These are phyloP conservation scores for Kwoniella botswanensis DNA, from an alignment of 768 basidiomycete species.

Conservation along the genomic window DNA sequence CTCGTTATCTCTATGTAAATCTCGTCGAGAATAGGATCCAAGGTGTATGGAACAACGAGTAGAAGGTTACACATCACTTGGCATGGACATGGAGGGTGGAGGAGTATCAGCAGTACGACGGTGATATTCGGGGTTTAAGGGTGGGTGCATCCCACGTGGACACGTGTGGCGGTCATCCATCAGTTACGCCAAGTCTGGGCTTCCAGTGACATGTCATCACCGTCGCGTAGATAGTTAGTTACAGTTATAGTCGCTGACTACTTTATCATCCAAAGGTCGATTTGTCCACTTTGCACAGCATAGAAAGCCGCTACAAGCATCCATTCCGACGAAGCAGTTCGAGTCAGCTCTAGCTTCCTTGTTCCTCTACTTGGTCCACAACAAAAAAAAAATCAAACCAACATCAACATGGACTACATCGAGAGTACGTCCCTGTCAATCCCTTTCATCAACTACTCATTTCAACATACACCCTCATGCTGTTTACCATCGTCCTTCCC, in stretches of 20 bases:
- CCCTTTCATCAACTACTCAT: slow-evolving; percentile 2
- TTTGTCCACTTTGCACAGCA: too few relatives aligned
- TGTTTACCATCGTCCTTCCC: not conserved
- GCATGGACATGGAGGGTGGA: not conserved
- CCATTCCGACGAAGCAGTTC: too few relatives aligned
- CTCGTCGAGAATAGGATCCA: not conserved
- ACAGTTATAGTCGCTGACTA: not conserved
- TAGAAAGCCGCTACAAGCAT: too few relatives aligned
- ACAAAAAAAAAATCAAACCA: not conserved
- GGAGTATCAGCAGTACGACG: not conserved
- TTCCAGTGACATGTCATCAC: not conserved
- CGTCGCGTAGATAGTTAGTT: not conserved
- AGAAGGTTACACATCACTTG: not conserved
- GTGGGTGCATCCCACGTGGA: not conserved
- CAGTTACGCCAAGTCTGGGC: too few relatives aligned
- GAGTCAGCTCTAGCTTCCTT: too few relatives aligned
- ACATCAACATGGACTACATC: slow-evolving; percentile 45
- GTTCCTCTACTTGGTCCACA: too few relatives aligned
- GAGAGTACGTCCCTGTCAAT: slow-evolving; percentile 36
- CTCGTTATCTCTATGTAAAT: not conserved
- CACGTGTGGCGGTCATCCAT: not conserved
- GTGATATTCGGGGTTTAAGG: slow-evolving; percentile 14
- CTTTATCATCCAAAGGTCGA: not conserved
- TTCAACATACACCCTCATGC: not conserved
- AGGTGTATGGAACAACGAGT: not conserved